Percentiles rank a stretch among this genome's conserved stretches.
phyloP scores from a whole-genome alignment of 306 rosid species.

The Cyclanthera cordifolia region DNA sequence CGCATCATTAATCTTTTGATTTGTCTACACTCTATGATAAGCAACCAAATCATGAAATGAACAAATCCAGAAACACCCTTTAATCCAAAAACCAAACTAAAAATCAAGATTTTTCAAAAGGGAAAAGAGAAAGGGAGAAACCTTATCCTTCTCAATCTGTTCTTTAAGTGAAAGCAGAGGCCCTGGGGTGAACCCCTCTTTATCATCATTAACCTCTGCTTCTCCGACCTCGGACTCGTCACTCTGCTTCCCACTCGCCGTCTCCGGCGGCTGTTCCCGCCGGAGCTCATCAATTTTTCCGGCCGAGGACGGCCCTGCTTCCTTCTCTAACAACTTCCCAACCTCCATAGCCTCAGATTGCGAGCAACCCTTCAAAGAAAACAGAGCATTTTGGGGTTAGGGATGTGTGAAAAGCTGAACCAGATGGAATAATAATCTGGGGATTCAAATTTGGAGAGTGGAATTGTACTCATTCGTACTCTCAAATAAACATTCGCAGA shows the following conservation, averaged over 20 bases:
- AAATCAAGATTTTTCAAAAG: conserved; percentile 8
- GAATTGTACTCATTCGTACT: conserved; percentile 4
- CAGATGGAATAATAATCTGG: not conserved
- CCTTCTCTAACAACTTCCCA: conserved; percentile 35
- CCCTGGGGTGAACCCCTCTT: conserved; percentile 60
- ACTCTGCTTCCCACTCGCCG: conserved; percentile 24
- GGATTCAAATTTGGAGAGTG: conserved; percentile 3
- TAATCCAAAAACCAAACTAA: not conserved
- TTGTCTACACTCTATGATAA: not conserved
- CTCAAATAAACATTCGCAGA: conserved; percentile 7
- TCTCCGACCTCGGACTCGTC: conserved; percentile 18
- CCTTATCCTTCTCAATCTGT: conserved; percentile 91
- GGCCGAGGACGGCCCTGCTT: conserved; percentile 58
- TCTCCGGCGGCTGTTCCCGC: conserved; percentile 21
- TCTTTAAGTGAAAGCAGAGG: conserved; percentile 86
- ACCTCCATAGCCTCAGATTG: conserved; percentile 36
- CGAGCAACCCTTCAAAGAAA: not conserved
- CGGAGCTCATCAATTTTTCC: conserved; percentile 24
- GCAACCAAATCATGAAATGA: not conserved
- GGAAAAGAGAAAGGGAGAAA: conserved; percentile 8
- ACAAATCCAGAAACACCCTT: not conserved
- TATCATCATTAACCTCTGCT: conserved; percentile 27
- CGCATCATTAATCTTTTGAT: not conserved
- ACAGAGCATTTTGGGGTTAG: not conserved
- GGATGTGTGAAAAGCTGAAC: conserved; percentile 4